phyloP scores from a whole-genome alignment of 768 basidiomycete genomes.

The Tephrocybe sp. region DNA sequence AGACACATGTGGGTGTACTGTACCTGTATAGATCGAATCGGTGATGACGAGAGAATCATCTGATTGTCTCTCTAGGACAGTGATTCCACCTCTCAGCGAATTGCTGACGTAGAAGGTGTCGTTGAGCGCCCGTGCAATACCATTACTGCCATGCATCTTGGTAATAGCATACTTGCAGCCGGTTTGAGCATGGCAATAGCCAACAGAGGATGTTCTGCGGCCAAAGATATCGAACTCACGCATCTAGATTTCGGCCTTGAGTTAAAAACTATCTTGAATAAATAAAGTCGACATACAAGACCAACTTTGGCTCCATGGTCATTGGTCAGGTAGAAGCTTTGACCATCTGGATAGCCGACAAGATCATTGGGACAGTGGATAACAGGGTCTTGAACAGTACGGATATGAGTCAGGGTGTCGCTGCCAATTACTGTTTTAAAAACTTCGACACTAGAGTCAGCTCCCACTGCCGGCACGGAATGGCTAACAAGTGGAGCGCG shows the following conservation, averaged over 20 bases:
- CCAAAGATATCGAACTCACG: slow-evolving; percentile 25
- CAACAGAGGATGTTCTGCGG: slow-evolving; percentile 43
- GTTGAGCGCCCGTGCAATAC: slow-evolving; percentile 54
- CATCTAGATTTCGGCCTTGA: slow-evolving; percentile 10
- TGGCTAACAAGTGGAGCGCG: slow-evolving; percentile 43
- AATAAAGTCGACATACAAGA: slow-evolving; percentile 35
- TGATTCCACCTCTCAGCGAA: slow-evolving; percentile 39
- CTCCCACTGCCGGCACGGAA: slow-evolving; percentile 45
- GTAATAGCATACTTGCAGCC: slow-evolving; percentile 61
- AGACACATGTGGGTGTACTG: background rate
- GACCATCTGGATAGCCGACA: slow-evolving; percentile 61
- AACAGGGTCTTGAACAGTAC: slow-evolving; percentile 52
- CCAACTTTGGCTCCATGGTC: slow-evolving; percentile 56
- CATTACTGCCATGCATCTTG: slow-evolving; percentile 55
- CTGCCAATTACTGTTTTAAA: slow-evolving; percentile 53
- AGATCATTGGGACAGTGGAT: slow-evolving; percentile 71
- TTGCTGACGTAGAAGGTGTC: slow-evolving; percentile 65
- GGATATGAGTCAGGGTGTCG: slow-evolving; percentile 45
- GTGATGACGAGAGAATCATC: slow-evolving; percentile 56
- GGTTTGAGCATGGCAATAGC: slow-evolving; percentile 57
- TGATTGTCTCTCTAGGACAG: slow-evolving; percentile 52
- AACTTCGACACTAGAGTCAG: slow-evolving; percentile 70
- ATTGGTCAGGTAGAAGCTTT: slow-evolving; percentile 69
- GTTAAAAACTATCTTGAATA: background rate
- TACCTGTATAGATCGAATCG: slow-evolving; percentile 56